Base-by-base conservation (phyloP, 306 rosid genomes). In the Glycine tomentella region DNA sequence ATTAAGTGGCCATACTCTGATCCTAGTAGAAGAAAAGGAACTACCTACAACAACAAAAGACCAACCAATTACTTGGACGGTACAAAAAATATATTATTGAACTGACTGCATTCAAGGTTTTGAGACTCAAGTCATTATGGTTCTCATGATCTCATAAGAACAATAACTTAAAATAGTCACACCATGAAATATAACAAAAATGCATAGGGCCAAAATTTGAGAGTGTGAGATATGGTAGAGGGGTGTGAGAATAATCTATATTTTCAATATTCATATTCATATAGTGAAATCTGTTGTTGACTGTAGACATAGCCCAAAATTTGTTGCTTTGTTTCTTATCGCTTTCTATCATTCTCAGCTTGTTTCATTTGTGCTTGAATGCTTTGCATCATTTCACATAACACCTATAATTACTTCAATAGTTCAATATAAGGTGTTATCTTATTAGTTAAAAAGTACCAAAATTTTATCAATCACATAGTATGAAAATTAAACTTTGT, bases 1-100 rank as follows among this genome's bases (percentile, higher is more conserved):
- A 93, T 85, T 9, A 91, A 86, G 84, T 92, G 96, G 8, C 97
- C 98, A 77, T 91, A 93, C 65, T 95, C 92, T 3, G 96, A 92
- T 82, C 97, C 98, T 42, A 93, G 82, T 70, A 95, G 87, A 82
- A 93, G 92, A 69, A 95, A 87, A 42, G 98, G 98, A 79, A 84
- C 85, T 62, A 91, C 90, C 97, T 95, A 85, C 72, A 77, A 78
- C 80, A 76, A 51, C 67, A 33, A 82, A 63, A 69, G 0, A 48
- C 56, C 74, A 46, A 68, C 38, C 73, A 45, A 20, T 46, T 69
- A 45, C 14, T 69, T 57, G 46, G 55, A 49, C 34, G 44, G 25
- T 14, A 61, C 46, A 42, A 61, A 56, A 45, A 61, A 75, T 81
- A 72, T 79, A 25, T 25, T 56, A 74, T 15, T 36, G 16, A 63